A percentile compares a stretch with the other conserved stretches of the same genome.
Evolutionary conservation across 345 rosid genomes (phyloP).

Genomic region (Populus euphratica): DNA sequence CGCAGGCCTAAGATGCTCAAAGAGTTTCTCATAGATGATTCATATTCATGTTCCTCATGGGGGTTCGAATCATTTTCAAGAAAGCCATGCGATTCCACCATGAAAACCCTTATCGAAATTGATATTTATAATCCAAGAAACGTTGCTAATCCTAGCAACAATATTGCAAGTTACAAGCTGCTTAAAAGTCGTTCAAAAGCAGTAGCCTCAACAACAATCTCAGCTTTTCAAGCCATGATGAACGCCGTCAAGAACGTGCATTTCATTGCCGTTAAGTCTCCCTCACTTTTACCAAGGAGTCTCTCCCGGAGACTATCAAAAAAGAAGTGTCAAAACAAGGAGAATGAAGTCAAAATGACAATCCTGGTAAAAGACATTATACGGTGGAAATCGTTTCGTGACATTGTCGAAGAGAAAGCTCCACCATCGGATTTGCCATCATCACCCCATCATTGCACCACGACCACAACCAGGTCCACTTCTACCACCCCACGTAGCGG

Average conservation of each 20-base stretch:
- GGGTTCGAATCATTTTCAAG: conserved; percentile 42
- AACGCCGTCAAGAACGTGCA: conserved; percentile 48
- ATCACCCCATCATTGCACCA: conserved; percentile 31
- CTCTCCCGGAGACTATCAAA: conserved; percentile 44
- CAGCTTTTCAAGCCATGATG: conserved; percentile 46
- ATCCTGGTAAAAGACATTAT: conserved; percentile 71
- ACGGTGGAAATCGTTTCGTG: conserved; percentile 79
- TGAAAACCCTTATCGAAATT: conserved; percentile 3
- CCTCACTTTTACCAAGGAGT: conserved; percentile 48
- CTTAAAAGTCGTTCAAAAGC: conserved; percentile 43
- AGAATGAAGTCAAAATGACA: conserved; percentile 14
- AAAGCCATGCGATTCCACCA: conserved; percentile 8
- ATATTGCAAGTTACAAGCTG: conserved; percentile 16
- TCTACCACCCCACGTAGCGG: conserved; percentile 29
- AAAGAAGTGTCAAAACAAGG: conserved; percentile 8
- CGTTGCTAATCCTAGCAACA: not conserved
- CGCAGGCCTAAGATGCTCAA: conserved; percentile 56
- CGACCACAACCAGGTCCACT: conserved; percentile 39
- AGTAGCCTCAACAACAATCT: conserved; percentile 25
- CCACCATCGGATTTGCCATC: conserved; percentile 18
- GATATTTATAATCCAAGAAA: not conserved
- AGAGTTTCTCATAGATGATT: conserved; percentile 72
- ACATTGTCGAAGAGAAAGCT: conserved; percentile 43
- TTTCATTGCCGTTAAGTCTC: conserved; percentile 29
- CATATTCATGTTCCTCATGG: conserved; percentile 37